Evolutionary conservation across 2,329 filamentous ascomycete genomes (phyloP), one percentile per base, ranked within the genome.

Genomic region (Hypoxylon sp.): DNA sequence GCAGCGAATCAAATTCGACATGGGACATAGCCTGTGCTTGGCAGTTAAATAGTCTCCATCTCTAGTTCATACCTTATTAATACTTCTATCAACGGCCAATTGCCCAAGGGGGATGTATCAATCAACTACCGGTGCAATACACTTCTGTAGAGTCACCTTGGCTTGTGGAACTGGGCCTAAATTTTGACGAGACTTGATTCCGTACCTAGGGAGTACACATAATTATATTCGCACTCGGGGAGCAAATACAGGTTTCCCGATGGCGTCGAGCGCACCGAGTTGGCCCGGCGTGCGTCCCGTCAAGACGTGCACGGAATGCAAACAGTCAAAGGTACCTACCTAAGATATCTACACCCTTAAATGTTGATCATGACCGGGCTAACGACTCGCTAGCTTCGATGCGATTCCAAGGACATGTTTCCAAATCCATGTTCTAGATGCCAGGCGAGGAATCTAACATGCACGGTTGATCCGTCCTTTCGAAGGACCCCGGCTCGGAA

Each of bases 251-350:
- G 14, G 55, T 46, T 58, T n/a, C 27, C 32, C 45, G 14, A 75
- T 75, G 73, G 68, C 71, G 16, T 67, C 71, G 2, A 66, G 54
- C 37, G 61, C 63, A 48, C 66, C 70, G 9, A 68, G 69, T 45
- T 75, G 74, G 74, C 72, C 73, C 8, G 71, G 72, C 32, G 58
- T 70, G 4, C 70, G 74, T 16, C 68, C 71, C 4, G 73, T 75
- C 50, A 72, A 74, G 59, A 75, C 74, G 7, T 75, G 74, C 66
- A 75, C 74, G n/a, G 74, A 75, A 68, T 75, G 74, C 68, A 75
- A 75, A 46, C 74, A 75, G 57, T 74, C 73, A 32, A 75, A 75
- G 64, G 74, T 74, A 6, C 25, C 25, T 27, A 27, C n/a, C n/a
- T n/a, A n/a, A n/a, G n/a, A n/a, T n/a, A 59, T 21, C 55, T 57